phyloP scores from a whole-genome alignment of 306 rosid species.

The Citrullus colocynthis region DNA sequence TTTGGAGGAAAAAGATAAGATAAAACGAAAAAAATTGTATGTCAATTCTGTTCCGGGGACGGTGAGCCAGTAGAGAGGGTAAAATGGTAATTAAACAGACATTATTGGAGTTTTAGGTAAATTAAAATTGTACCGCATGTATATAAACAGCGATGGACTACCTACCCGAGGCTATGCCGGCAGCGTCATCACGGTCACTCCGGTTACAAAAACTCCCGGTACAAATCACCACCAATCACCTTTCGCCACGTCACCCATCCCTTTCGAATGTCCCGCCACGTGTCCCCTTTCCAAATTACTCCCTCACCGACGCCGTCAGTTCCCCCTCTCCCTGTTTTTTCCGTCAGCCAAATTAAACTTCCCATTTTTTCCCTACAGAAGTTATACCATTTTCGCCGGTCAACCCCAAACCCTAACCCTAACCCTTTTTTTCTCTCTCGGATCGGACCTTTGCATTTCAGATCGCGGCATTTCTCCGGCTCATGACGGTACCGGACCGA shows the following conservation, averaged over 20 bases:
- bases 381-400: slow-evolving; percentile 32
- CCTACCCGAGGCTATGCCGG: slow-evolving; percentile 45
- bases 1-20: too few species aligned
- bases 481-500: background rate
- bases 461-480: slow-evolving; percentile 14
- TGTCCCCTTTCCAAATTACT: slow-evolving; percentile 15
- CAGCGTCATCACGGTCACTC: slow-evolving; percentile 18
- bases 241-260: slow-evolving; percentile 14
- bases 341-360: slow-evolving; percentile 39
- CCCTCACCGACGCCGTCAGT: slow-evolving; percentile 46
- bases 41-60: too few species aligned
- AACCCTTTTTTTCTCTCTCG: slow-evolving; percentile 5
- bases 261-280: slow-evolving; percentile 16
- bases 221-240: slow-evolving; percentile 8
- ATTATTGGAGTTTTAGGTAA: slow-evolving; percentile 34
- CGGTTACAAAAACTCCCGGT: slow-evolving; percentile 29
- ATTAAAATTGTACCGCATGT: slow-evolving; percentile 5
- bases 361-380: background rate
- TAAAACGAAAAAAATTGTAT: too few species aligned
- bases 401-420: slow-evolving; percentile 29
- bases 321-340: slow-evolving; percentile 21
- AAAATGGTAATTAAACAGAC: slow-evolving; percentile 16
- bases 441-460: background rate
- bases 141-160: slow-evolving; percentile 13
- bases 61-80: background rate